Evolutionary conservation across 1,284 basidiomycete species (phyloP), one percentile per base, ranked within the genome.

Genomic region (Heterobasidion parviporum): DNA sequence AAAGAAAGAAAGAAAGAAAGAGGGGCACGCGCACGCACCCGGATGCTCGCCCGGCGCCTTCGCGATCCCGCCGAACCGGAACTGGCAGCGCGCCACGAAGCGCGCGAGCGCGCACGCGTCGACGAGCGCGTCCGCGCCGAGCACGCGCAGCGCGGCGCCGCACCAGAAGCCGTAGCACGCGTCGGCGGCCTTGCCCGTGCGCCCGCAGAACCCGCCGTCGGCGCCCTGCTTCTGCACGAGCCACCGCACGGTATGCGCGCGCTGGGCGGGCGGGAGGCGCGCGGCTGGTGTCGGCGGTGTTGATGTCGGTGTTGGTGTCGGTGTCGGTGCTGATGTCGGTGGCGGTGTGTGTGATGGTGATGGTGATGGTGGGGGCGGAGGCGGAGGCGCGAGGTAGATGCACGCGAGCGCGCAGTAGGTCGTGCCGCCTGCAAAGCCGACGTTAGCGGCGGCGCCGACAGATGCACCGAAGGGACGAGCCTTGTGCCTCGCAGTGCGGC

Each of bases 131-230:
- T 67, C 69, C 0, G 74, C 79, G 4, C 76, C 84, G 7, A 93
- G 75, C 35, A 92, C 92, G 62, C 80, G 72, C 7, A 96, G 68
- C 1, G 89, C 78, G 5, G 85, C 93, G 2, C 89, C 87, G 62
- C 89, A 91, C 94, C 94, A 98, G 69, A 96, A 97, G 61, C 89
- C 92, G 70, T 98, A 98, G 68, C 94, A 98, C 1, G 93, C 90
- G 64, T 98, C 94, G 10, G 87, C 82, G 5, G 80, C 75, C 70
- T 98, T 98, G 57, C 84, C 86, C 2, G 92, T 92, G 12, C 94
- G 79, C 1, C 94, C 94, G 62, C 86, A 77, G 66, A 94, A 95
- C 1, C 94, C 94, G 0, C 91, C 90, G 72, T 63, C 56, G 2
- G 15, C 55, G 33, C 79, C 74, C 65, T 94, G 90, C 51, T 87